Conservation (phyloP, 1,139 yeast species). For the Debaryomyces subglobosus region DNA sequence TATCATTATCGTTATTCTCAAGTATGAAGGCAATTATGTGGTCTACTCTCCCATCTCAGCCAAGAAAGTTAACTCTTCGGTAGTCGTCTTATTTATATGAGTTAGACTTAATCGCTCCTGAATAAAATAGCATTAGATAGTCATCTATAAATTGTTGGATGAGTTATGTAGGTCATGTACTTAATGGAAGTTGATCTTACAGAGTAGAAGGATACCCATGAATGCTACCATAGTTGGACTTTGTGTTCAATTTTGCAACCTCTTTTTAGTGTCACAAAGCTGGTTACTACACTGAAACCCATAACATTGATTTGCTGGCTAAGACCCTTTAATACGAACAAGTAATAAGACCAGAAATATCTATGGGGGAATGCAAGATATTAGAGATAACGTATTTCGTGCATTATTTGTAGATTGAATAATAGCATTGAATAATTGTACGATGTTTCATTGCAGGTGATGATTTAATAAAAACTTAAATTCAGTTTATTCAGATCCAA, state of each 20-base stretch:
- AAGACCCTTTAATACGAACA: neutral
- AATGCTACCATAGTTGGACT: no score
- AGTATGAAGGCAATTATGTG: no score
- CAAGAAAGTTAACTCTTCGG: no score
- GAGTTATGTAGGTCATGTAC: no score
- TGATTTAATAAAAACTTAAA: neutral
- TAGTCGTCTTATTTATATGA: no score
- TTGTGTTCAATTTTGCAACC: conserved; percentile 3
- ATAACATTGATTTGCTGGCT: neutral
- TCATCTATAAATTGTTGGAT: no score
- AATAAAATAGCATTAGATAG: no score
- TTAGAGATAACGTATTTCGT: neutral
- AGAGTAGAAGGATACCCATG: no score
- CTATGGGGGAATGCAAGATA: neutral
- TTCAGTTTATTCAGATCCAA: neutral
- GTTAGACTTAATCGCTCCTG: no score
- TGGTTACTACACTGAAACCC: neutral
- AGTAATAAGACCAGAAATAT: neutral
- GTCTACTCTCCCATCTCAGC: no score
- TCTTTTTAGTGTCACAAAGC: neutral
- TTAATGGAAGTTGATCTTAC: no score
- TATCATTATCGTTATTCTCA: no score
- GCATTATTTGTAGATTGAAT: neutral
- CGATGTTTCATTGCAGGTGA: neutral
- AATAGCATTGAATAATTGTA: neutral